Evolutionary conservation across 345 rosid species (phyloP).

Genomic region (Tarenaya hassleriana): DNA sequence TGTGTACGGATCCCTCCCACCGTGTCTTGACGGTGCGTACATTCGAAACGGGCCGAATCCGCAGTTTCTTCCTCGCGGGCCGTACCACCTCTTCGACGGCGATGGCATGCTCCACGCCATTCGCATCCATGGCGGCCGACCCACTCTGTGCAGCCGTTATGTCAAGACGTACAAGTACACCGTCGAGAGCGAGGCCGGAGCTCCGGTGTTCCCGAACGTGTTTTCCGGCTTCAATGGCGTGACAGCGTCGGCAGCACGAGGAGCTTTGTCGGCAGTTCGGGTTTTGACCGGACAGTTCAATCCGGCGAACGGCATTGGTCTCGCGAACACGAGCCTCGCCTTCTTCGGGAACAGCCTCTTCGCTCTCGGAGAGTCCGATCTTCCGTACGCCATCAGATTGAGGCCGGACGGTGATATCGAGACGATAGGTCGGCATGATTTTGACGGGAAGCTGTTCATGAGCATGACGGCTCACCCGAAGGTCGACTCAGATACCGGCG

Average conservation of each 20-base stretch:
- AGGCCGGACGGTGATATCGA: slow-evolving; percentile 23
- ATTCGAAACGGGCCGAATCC: slow-evolving; percentile 36
- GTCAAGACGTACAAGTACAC: slow-evolving; percentile 32
- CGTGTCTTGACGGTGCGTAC: slow-evolving; percentile 27
- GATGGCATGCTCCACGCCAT: slow-evolving; percentile 38
- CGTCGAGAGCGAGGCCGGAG: slow-evolving; percentile 24
- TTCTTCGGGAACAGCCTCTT: slow-evolving; percentile 31
- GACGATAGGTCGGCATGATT: slow-evolving; percentile 31
- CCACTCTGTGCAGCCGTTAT: slow-evolving; percentile 32
- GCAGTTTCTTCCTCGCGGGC: slow-evolving; percentile 36
- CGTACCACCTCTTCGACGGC: slow-evolving; percentile 34
- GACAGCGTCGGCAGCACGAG: slow-evolving; percentile 29
- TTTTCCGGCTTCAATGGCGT: slow-evolving; percentile 33
- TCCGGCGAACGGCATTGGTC: slow-evolving; percentile 30
- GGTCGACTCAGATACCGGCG: slow-evolving; percentile 27
- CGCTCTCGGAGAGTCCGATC: slow-evolving; percentile 33
- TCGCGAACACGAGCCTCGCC: slow-evolving; percentile 32
- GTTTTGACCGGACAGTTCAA: slow-evolving; percentile 30
- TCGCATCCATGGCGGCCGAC: slow-evolving; percentile 24
- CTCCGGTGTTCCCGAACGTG: slow-evolving; percentile 28
- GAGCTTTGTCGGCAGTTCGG: slow-evolving; percentile 27
- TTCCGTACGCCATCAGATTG: slow-evolving; percentile 27
- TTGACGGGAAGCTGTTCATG: slow-evolving; percentile 27
- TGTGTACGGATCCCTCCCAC: slow-evolving; percentile 24
- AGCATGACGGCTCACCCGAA: slow-evolving; percentile 39